Percentiles rank a stretch among this genome's conserved stretches.
Conservation (phyloP, 352 stramenopile genomes). For the Globisporangium irregulare region DNA sequence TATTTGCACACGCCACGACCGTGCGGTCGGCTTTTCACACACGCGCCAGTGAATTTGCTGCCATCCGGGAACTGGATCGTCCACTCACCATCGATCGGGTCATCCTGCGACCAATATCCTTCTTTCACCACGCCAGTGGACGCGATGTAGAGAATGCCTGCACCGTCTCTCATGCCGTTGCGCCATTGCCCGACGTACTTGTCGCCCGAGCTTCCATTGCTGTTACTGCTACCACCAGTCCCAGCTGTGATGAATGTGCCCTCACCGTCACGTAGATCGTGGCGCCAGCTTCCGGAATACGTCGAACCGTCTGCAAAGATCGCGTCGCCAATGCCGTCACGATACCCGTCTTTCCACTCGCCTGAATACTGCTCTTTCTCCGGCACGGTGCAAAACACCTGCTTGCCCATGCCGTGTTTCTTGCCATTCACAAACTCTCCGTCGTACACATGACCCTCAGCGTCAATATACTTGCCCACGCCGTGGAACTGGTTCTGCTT, state of each 20-base stretch:
- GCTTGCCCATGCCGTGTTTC: constrained; percentile 74
- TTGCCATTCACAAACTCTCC: constrained; percentile 73
- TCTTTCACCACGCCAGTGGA: constrained; percentile 64
- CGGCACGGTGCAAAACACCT: constrained; percentile 19
- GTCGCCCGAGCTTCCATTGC: constrained; percentile 39
- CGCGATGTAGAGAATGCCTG: constrained; percentile 39
- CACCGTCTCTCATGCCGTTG: constrained; percentile 45
- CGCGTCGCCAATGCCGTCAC: constrained; percentile 57
- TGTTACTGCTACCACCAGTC: constrained; percentile 2
- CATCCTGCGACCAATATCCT: constrained; percentile 53
- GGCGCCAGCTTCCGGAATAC: constrained; percentile 59
- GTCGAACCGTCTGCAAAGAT: constrained; percentile 48
- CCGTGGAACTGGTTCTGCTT: constrained; percentile 73
- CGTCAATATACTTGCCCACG: constrained; percentile 74
- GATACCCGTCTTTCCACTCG: constrained; percentile 53
- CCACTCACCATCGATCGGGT: constrained; percentile 67
- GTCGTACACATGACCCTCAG: constrained; percentile 77
- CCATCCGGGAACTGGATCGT: constrained; percentile 72
- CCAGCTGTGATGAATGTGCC: constrained; percentile 37
- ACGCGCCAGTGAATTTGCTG: constrained; percentile 74
- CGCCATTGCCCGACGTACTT: constrained; percentile 73
- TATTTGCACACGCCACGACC: constrained; percentile 78
- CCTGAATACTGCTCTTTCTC: constrained; percentile 55
- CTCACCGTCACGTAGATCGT: constrained; percentile 57
- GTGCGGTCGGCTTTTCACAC: constrained; percentile 57